phyloP scores from a whole-genome alignment of 2,329 filamentous ascomycete genomes.

The Chrysoporthe deuterocubensis region DNA sequence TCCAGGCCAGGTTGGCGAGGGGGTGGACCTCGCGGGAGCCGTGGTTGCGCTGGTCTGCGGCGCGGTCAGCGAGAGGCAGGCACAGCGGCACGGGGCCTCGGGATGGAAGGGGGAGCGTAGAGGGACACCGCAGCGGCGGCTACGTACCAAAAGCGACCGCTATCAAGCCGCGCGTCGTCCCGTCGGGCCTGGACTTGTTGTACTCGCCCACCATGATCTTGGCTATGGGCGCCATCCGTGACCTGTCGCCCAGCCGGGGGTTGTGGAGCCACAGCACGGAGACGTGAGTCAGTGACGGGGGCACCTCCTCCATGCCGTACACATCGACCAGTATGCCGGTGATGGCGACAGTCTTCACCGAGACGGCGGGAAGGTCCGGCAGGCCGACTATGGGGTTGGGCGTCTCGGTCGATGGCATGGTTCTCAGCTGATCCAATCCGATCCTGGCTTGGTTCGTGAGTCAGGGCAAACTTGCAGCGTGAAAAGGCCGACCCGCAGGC shows the following conservation, averaged over 20 bases:
- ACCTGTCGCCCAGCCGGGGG: slow-evolving; percentile 71
- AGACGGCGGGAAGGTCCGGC: slow-evolving; percentile 55
- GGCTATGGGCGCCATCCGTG: slow-evolving; percentile 77
- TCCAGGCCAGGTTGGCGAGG: slow-evolving; percentile 78
- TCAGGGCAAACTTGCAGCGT: background rate
- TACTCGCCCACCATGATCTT: slow-evolving; percentile 70
- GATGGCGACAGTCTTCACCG: slow-evolving; percentile 70
- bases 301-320: slow-evolving; percentile 79
- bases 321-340: slow-evolving; percentile 79
- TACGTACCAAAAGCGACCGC: slow-evolving; percentile 69
- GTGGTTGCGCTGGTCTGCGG: slow-evolving; percentile 84
- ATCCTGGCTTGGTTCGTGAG: background rate
- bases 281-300: slow-evolving; percentile 55
- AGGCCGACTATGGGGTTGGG: slow-evolving; percentile 35
- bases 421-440: background rate
- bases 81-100: background rate
- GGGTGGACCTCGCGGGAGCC: slow-evolving; percentile 72
- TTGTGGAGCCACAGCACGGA: slow-evolving; percentile 93
- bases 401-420: slow-evolving; percentile 8
- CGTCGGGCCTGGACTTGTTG: slow-evolving; percentile 50
- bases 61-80: background rate
- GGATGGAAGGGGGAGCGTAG: too few species aligned
- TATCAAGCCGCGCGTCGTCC: slow-evolving; percentile 63
- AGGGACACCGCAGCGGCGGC: too few species aligned
- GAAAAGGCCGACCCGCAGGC: background rate